Base-by-base conservation (phyloP, 257 asterid species). In the Ajuga chamaepitys region DNA sequence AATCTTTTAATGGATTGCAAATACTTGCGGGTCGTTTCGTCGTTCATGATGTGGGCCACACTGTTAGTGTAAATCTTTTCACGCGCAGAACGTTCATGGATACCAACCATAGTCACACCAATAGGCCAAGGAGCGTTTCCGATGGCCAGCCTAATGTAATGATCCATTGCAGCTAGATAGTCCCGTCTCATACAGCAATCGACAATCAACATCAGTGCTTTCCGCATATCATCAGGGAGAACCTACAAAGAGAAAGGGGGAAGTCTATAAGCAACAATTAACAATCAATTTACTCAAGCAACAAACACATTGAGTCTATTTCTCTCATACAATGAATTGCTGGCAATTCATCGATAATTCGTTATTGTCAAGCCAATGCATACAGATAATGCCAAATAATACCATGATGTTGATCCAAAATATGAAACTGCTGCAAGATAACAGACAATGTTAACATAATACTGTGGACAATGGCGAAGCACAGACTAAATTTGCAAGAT, bases 81-180 rank as follows among this genome's bases (percentile, higher is more conserved):
- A 17, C 99, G 97, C 0, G 97, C 99, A 28, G 99, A 94, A 73
- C 99, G 96, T 62, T 94, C 99, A 24, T 94, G 99, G 48, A 94
- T 94, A 74, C 99, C 99, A 85, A 94, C 97, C 99, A 94, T 94
- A 81, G 99, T 94, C 67, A 94, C 99, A 66, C 97, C 99, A 28
- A 94, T 90, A 50, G 99, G 99, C 99, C 99, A 94, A 0, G 99
- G 99, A 28, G 99, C 97, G 70, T 94, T 94, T 13, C 97, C 99
- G 24, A 90, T 90, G 7, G 99, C 97, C 75, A 94, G 22, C 70
- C 71, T 94, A 46, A 90, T 90, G 77, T 94, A 94, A 30, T 90
- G 97, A 65, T 86, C 99, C 96, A 90, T 90, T 48, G 95, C 97
- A 18, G 99, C 97, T 59, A 94, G 83, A 79, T 94, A 94, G 77